A percentile compares a stretch with the other conserved stretches of the same genome.
Conservation (phyloP, 2,329 filamentous ascomycete genomes). For the Aspergillus phoenicis region DNA sequence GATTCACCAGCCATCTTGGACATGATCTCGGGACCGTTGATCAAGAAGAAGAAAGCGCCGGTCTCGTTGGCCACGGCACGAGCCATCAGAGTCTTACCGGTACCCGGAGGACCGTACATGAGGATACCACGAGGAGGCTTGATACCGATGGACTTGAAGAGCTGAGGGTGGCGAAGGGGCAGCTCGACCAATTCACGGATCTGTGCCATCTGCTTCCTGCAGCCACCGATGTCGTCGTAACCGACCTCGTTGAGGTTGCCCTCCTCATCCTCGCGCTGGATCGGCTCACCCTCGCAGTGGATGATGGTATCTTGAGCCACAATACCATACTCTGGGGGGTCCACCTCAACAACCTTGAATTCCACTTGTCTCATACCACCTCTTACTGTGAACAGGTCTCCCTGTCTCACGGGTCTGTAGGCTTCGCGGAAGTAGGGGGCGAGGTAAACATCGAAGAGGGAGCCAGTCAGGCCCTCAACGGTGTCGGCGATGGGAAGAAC, state of each 20-base stretch:
- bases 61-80: conserved; percentile 98
- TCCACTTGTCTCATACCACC: conserved; percentile 99
- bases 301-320: conserved; percentile 98
- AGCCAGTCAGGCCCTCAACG: conserved; percentile 95
- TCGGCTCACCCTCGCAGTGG: conserved; percentile 95
- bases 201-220: conserved; percentile 99
- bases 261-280: conserved; percentile 98
- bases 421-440: conserved; percentile 99
- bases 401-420: conserved; percentile 94
- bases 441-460: conserved; percentile 98
- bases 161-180: conserved; percentile 91
- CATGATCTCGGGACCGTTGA: conserved; percentile 99
- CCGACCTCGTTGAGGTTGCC: conserved; percentile 99
- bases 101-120: conserved; percentile 95
- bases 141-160: conserved; percentile 99
- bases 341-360: conserved; percentile 99
- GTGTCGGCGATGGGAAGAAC: conserved; percentile 98
- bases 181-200: conserved; percentile 98
- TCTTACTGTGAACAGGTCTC: conserved; percentile 94
- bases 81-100: conserved; percentile 99
- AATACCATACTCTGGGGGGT: conserved; percentile 97
- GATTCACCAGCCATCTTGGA: conserved; percentile 99
- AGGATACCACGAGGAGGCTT: conserved; percentile 98
- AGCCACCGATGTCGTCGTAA: conserved; percentile 98
- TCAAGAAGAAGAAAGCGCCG: conserved; percentile 98